These are phyloP conservation scores for Calvatia gigantea DNA, from an alignment of 768 basidiomycete genomes.

Conservation along the genomic window DNA sequence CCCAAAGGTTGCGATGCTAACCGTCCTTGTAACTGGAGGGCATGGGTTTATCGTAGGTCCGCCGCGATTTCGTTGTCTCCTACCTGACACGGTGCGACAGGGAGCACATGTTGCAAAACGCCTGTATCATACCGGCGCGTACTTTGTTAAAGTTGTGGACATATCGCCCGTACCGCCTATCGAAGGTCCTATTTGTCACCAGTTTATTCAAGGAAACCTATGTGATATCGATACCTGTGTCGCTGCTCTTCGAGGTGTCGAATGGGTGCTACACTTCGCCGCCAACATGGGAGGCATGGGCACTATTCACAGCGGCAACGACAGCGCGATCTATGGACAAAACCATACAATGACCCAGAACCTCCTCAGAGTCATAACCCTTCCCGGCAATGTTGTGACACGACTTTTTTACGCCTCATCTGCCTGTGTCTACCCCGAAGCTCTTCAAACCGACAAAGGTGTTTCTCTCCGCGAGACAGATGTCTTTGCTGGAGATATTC, in stretches of 20 bases:
- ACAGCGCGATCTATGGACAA: conserved; percentile 42
- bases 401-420: conserved; percentile 55
- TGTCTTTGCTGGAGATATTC: conserved; percentile 26
- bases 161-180: conserved; percentile 23
- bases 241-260: conserved; percentile 33
- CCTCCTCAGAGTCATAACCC: conserved; percentile 35
- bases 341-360: conserved; percentile 51
- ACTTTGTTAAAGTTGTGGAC: conserved; percentile 43
- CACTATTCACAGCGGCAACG: conserved; percentile 49
- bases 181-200: conserved; percentile 23
- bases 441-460: conserved; percentile 34
- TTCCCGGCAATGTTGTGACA: conserved; percentile 29
- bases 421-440: conserved; percentile 53
- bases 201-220: conserved; percentile 42
- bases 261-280: conserved; percentile 52
- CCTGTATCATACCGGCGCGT: conserved; percentile 26
- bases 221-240: conserved; percentile 38
- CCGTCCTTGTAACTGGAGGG: conserved; percentile 45
- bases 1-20: no score
- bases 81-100: conserved; percentile 28
- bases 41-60: conserved; percentile 50
- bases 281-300: conserved; percentile 69
- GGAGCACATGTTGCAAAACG: conserved; percentile 47
- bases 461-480: conserved; percentile 45
- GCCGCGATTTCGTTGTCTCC: no score